A percentile compares a stretch with the other conserved stretches of the same genome.
Conservation (phyloP, 179 eudicot genomes). For the Spergularia azorica region DNA sequence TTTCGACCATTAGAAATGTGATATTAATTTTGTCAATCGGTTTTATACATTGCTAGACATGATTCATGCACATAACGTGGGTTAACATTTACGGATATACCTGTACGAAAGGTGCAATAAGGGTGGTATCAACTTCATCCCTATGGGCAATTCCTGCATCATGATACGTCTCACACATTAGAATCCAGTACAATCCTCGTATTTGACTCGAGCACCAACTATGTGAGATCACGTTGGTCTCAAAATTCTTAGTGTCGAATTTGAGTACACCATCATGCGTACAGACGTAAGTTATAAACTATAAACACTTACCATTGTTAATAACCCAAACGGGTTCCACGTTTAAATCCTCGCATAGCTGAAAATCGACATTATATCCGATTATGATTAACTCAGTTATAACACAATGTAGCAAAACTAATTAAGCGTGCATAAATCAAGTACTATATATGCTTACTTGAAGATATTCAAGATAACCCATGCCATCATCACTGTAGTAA, state of each 20-base stretch:
- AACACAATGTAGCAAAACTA: too few relatives aligned
- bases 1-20: not conserved
- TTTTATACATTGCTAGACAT: too few relatives aligned
- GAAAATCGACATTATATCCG: not conserved
- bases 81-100: too few relatives aligned
- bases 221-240: not conserved
- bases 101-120: slow-evolving; percentile 51
- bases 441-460: slow-evolving; percentile 36
- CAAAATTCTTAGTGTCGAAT: not conserved
- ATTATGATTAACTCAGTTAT: too few relatives aligned
- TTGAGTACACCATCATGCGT: too few relatives aligned
- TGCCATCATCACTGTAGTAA: slow-evolving; percentile 66
- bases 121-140: slow-evolving; percentile 44
- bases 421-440: too few relatives aligned
- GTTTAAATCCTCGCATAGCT: slow-evolving; percentile 64
- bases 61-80: too few relatives aligned
- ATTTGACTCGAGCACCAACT: too few relatives aligned
- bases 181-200: too few relatives aligned
- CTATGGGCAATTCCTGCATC: slow-evolving; percentile 39
- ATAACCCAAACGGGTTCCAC: slow-evolving; percentile 62
- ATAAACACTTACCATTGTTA: slow-evolving; percentile 36
- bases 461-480: slow-evolving; percentile 60
- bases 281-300: too few relatives aligned
- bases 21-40: not conserved
- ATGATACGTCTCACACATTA: not conserved